A percentile compares a stretch with the other conserved stretches of the same genome.
These are phyloP conservation scores for Fraxinus paxiana DNA, from an alignment of 305 asterid genomes.

Conservation along the genomic window DNA sequence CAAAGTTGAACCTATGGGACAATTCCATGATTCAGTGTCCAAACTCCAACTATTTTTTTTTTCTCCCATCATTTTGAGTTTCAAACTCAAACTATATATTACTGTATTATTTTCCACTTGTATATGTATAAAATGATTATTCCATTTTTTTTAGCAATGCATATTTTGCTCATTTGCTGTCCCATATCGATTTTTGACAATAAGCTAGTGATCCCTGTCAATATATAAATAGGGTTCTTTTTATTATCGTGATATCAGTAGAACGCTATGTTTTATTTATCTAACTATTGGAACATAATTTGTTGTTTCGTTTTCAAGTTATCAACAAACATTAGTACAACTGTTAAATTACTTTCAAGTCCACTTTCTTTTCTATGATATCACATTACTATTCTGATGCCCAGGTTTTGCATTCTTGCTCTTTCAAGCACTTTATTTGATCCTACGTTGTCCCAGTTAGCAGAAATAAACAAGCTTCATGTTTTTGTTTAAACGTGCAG, in stretches of 20 bases:
- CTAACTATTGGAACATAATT: not conserved
- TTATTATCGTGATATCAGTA: not conserved
- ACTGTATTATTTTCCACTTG: not conserved
- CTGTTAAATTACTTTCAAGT: not conserved
- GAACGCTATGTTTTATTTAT: not conserved
- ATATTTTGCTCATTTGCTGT: not conserved
- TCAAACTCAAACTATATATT: not conserved
- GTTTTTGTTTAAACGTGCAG: conserved; percentile 35
- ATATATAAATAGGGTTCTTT: not conserved
- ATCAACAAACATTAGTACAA: not conserved
- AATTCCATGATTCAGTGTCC: not conserved
- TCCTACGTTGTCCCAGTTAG: not conserved
- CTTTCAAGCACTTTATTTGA: not conserved
- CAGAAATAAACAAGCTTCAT: not conserved
- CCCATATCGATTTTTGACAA: not conserved
- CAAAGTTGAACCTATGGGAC: not conserved
- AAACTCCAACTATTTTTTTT: not conserved
- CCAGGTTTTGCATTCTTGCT: not conserved
- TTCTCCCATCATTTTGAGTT: not conserved
- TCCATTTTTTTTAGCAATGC: not conserved
- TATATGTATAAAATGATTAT: not conserved
- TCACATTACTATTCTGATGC: not conserved
- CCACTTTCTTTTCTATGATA: not conserved
- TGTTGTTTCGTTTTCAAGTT: not conserved
- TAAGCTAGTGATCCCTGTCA: not conserved